Conservation (phyloP, 164 flowering plant genomes). For the Macadamia tetraphylla region DNA sequence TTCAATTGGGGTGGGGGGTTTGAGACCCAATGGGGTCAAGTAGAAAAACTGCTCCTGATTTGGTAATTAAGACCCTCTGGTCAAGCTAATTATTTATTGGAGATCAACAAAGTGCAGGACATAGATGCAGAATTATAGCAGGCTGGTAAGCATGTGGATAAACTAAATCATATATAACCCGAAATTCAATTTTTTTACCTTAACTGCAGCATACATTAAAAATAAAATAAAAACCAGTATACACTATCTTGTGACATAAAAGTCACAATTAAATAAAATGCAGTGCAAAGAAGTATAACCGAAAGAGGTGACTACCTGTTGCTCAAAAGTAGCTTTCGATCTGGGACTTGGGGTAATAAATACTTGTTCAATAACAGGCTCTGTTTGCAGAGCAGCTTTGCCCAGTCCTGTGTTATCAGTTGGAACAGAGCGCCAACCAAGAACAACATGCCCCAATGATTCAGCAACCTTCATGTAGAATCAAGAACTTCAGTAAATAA, state of each 20-base stretch:
- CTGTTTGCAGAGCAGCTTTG: constrained; percentile 82
- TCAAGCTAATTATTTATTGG: too few species aligned
- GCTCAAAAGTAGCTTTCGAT: constrained; percentile 84
- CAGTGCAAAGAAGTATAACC: not conserved
- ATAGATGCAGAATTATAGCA: too few species aligned
- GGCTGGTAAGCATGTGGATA: not conserved
- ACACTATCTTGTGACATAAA: not conserved
- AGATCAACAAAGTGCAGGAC: too few species aligned
- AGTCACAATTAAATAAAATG: not conserved
- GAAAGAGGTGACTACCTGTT: constrained; percentile 50
- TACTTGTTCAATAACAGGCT: constrained; percentile 93
- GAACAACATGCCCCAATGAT: constrained; percentile 92
- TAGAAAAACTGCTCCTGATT: not conserved
- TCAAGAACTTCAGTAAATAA: not conserved
- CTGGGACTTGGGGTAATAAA: constrained; percentile 68
- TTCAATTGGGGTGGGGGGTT: too few species aligned
- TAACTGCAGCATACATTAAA: not conserved
- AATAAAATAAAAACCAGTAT: not conserved
- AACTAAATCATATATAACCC: not conserved
- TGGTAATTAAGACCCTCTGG: not conserved
- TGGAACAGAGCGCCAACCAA: constrained; percentile 96
- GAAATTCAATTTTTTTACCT: too few species aligned
- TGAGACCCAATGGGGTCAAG: not conserved
- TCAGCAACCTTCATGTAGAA: constrained; percentile 66
- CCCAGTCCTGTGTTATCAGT: constrained; percentile 91